A percentile compares a stretch with the other conserved stretches of the same genome.
Evolutionary conservation across 2,329 filamentous ascomycete genomes (phyloP).

Genomic region (Cercospora beticola): DNA sequence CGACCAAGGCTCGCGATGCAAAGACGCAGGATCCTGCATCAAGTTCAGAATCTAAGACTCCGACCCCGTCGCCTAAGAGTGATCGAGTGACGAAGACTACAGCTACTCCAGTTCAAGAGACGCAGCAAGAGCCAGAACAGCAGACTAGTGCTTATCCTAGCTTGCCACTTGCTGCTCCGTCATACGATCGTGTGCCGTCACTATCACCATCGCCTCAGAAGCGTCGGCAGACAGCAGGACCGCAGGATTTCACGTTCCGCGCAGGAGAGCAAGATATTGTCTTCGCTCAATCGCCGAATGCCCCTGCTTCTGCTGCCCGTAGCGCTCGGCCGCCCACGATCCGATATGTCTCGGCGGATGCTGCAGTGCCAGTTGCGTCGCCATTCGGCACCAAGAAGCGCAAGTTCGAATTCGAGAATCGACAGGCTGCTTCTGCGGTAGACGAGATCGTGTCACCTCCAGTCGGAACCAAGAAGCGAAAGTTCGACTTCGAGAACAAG

Average conservation of each 20-base stretch:
- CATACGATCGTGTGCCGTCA: slow-evolving; percentile 21
- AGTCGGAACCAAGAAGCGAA: slow-evolving; percentile 19
- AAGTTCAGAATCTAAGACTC: slow-evolving; percentile 31
- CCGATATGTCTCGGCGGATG: slow-evolving; percentile 45
- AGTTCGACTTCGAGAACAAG: slow-evolving; percentile 23
- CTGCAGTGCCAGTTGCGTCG: slow-evolving; percentile 17
- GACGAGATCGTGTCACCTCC: slow-evolving; percentile 40
- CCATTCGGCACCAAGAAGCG: slow-evolving; percentile 44
- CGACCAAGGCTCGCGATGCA: slow-evolving; percentile 46
- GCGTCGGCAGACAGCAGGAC: slow-evolving; percentile 38
- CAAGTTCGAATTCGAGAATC: slow-evolving; percentile 42
- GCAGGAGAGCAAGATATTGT: slow-evolving; percentile 44
- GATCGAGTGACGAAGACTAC: slow-evolving; percentile 9
- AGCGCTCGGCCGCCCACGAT: slow-evolving; percentile 43
- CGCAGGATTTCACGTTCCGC: slow-evolving; percentile 51
- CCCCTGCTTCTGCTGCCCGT: slow-evolving; percentile 27
- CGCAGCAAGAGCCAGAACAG: slow-evolving; percentile 1
- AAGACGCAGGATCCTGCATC: slow-evolving; percentile 27
- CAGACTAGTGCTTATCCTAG: slow-evolving; percentile 8
- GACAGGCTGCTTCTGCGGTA: slow-evolving; percentile 31
- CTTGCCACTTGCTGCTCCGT: slow-evolving; percentile 23
- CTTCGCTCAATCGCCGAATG: slow-evolving; percentile 43
- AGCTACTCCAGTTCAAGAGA: slow-evolving; percentile 6
- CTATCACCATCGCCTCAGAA: slow-evolving; percentile 37
- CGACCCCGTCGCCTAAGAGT: slow-evolving; percentile 31